phyloP scores from a whole-genome alignment of 768 basidiomycete genomes.

The Lentinula lateritia region DNA sequence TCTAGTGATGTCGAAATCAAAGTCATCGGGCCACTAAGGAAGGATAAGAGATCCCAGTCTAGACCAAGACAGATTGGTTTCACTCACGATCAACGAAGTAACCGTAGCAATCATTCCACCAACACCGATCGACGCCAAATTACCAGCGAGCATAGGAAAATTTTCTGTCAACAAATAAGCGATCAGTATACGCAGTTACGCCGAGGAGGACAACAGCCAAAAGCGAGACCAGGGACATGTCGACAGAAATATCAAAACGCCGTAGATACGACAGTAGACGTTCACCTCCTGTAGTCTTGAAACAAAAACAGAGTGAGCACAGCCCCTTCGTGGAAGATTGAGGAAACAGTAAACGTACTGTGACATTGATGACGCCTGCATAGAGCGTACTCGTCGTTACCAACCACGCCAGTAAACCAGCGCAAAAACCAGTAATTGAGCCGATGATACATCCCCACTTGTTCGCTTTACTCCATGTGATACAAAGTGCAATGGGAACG shows the following conservation, averaged over 20 bases:
- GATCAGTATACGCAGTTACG: conserved; percentile 5
- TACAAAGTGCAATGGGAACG: conserved; percentile 79
- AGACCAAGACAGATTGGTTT: background rate
- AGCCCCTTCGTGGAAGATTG: background rate
- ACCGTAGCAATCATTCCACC: conserved; percentile 72
- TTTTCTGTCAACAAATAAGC: conserved; percentile 39
- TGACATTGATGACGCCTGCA: conserved; percentile 64
- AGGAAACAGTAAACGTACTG: conserved; percentile 28
- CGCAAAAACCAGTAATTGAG: conserved; percentile 59
- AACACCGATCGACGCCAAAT: conserved; percentile 78
- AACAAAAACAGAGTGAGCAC: background rate
- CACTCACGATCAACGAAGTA: conserved; percentile 57
- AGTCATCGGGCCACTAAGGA: conserved; percentile 71
- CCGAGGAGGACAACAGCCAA: background rate
- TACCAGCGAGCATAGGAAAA: conserved; percentile 79
- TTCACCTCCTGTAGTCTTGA: background rate
- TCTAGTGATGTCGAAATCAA: conserved; percentile 75
- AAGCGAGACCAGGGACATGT: background rate
- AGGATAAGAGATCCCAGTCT: background rate
- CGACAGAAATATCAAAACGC: background rate
- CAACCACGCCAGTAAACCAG: conserved; percentile 80
- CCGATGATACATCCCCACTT: conserved; percentile 81
- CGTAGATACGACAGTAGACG: background rate
- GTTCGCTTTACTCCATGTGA: conserved; percentile 84
- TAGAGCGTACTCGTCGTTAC: conserved; percentile 73